These are phyloP conservation scores for Abrus pulchellus DNA, from an alignment of 306 rosid species.

Conservation along the genomic window DNA sequence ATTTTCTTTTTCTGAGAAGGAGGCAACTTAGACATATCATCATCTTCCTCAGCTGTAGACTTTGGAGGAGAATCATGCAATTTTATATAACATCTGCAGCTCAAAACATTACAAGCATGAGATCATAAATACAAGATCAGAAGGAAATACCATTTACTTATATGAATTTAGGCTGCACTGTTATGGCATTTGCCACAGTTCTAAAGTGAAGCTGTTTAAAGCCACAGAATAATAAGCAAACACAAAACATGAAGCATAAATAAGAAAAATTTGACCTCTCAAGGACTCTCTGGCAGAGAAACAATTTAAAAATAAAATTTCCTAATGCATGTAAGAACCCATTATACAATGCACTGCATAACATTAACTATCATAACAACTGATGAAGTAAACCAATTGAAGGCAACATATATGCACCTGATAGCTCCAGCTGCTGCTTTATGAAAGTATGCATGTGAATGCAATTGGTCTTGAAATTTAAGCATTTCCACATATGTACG, in stretches of 20 bases:
- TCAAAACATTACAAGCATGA: constrained; percentile 46
- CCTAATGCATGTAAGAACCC: not conserved
- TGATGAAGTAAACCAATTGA: constrained; percentile 37
- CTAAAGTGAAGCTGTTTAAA: constrained; percentile 12
- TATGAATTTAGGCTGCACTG: not conserved
- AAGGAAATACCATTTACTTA: constrained; percentile 17
- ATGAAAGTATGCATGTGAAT: constrained; percentile 88
- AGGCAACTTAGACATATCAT: constrained; percentile 83
- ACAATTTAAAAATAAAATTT: not conserved
- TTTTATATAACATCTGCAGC: constrained; percentile 87
- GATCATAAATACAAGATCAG: constrained; percentile 26
- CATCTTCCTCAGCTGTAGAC: constrained; percentile 80
- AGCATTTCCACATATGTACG: constrained; percentile 98
- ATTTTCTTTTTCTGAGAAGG: constrained; percentile 98
- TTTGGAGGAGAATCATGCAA: constrained; percentile 89
- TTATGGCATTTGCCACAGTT: not conserved
- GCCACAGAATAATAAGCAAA: constrained; percentile 13
- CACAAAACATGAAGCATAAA: constrained; percentile 5
- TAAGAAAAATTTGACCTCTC: not conserved
- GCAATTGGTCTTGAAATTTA: constrained; percentile 94
- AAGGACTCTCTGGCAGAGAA: constrained; percentile 14
- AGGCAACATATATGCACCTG: constrained; percentile 60
- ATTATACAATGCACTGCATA: constrained; percentile 16
- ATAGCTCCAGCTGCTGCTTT: constrained; percentile 98
- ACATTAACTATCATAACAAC: constrained; percentile 39